These are phyloP conservation scores for Aureobasidium pullulans DNA, from an alignment of 2,329 filamentous ascomycete genomes.

Conservation along the genomic window DNA sequence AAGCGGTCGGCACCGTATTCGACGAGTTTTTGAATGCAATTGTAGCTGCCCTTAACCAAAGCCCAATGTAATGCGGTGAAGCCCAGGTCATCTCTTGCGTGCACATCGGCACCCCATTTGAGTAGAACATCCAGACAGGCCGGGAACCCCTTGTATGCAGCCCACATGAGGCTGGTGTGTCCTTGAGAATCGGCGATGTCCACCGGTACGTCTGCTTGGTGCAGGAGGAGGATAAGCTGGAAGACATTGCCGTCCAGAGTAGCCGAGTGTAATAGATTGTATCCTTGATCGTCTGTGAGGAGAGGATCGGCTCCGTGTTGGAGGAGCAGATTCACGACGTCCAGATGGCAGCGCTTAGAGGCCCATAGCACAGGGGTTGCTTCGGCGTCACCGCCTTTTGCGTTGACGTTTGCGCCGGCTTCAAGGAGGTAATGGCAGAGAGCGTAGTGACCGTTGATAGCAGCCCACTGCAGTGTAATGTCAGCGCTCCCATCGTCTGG, in stretches of 20 bases:
- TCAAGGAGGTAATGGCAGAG: slow-evolving; percentile 94
- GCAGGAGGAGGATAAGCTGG: slow-evolving; percentile 78
- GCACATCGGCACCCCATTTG: slow-evolving; percentile 90
- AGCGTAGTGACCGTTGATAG: slow-evolving; percentile 96
- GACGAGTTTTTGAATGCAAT: slow-evolving; percentile 85
- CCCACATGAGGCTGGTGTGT: slow-evolving; percentile 97
- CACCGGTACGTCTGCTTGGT: slow-evolving; percentile 83
- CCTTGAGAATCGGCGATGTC: slow-evolving; percentile 84
- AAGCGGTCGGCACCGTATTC: slow-evolving; percentile 95
- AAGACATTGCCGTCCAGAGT: slow-evolving; percentile 96
- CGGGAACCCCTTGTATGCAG: slow-evolving; percentile 93
- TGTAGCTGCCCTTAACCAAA: slow-evolving; percentile 82
- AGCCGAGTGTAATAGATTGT: slow-evolving; percentile 94
- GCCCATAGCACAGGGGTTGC: slow-evolving; percentile 96
- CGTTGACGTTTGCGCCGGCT: slow-evolving; percentile 81
- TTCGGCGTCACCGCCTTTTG: slow-evolving; percentile 88
- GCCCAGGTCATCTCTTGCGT: slow-evolving; percentile 81
- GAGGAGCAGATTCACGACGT: slow-evolving; percentile 86
- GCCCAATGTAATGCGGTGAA: slow-evolving; percentile 97
- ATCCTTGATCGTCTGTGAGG: slow-evolving; percentile 87
- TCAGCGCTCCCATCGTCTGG: neutral
- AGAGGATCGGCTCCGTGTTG: slow-evolving; percentile 88
- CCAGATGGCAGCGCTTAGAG: slow-evolving; percentile 92
- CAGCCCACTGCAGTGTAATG: slow-evolving; percentile 66
- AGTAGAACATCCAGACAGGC: slow-evolving; percentile 87